Evolutionary conservation across 1,139 yeast genomes (phyloP), one percentile per base, ranked within the genome.

Genomic region (Pichia sp.): DNA sequence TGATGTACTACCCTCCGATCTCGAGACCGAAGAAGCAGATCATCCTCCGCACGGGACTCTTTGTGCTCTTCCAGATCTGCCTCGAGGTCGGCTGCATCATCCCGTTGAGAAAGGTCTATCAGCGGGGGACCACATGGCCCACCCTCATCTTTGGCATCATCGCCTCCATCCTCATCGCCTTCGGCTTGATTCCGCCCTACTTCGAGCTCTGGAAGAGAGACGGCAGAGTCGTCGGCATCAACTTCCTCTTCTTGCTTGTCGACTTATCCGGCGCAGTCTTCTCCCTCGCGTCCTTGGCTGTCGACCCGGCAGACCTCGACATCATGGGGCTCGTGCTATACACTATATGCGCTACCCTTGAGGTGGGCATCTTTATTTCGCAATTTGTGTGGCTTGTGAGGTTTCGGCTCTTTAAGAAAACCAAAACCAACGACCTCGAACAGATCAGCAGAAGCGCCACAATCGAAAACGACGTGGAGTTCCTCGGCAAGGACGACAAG

Each of bases 221-320:
- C 50, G 97, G 97, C 2, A 74, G 89, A 49, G 97, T 92, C 5
- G 81, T 90, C 4, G 98, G 98, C 0, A 85, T 92, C 64, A 90
- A 90, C 66, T 90, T 92, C 67, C 64, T 85, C n/a, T 92, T 92
- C 62, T 73, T 92, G 56, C 64, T 74, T n/a, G 76, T 90, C 67
- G 98, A 92, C 68, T 79, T 88, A 8, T 62, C 78, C 51, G 98
- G 98, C 10, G 97, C 98, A 0, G 68, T 89, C 49, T 79, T 89
- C 56, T 86, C 92, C 15, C 75, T 88, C 67, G 72, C 85, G 58
- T 80, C 90, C 68, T 76, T 86, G 46, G 71, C 82, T n/a, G 77
- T 81, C 50, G 66, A 62, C 47, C 61, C 66, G 5, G 70, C 70
- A 45, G 54, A 67, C 36, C 70, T 87, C 72, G 97, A 90, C 67